phyloP scores from a whole-genome alignment of 345 rosid species.

The Syzygium jambos region DNA sequence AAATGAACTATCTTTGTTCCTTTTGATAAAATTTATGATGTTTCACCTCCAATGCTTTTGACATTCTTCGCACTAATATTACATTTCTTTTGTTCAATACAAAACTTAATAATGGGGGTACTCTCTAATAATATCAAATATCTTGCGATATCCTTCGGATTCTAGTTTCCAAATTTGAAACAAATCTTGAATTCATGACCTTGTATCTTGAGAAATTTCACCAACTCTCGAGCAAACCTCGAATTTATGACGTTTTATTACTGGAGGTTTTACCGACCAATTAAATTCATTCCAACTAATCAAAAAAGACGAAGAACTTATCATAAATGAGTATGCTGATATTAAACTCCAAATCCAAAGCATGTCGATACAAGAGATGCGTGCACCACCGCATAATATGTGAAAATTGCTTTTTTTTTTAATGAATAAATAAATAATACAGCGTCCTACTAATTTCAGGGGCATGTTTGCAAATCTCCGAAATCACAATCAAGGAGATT shows the following conservation, averaged over 20 bases:
- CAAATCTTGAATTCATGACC: fast-evolving
- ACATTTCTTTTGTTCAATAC: not conserved
- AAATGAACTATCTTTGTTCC: too few species aligned
- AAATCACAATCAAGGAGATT: not conserved
- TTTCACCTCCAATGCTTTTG: not conserved
- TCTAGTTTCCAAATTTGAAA: not conserved
- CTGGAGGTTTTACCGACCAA: too few species aligned
- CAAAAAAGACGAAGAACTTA: not conserved
- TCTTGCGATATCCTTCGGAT: fast-evolving
- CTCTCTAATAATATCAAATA: too few species aligned
- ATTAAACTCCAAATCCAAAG: not conserved
- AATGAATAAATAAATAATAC: not conserved
- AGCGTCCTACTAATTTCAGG: not conserved
- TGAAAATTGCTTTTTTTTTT: not conserved
- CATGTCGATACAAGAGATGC: too few species aligned
- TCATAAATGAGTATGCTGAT: fast-evolving
- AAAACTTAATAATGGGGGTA: too few species aligned
- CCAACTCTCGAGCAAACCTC: too few species aligned
- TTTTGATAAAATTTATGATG: too few species aligned
- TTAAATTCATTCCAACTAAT: not conserved
- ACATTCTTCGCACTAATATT: not conserved
- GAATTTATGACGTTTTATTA: too few species aligned
- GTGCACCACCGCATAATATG: not conserved
- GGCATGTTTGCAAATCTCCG: not conserved
- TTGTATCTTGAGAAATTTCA: fast-evolving